phyloP scores from a whole-genome alignment of 805 yeast genomes.

The Pichia insulana region DNA sequence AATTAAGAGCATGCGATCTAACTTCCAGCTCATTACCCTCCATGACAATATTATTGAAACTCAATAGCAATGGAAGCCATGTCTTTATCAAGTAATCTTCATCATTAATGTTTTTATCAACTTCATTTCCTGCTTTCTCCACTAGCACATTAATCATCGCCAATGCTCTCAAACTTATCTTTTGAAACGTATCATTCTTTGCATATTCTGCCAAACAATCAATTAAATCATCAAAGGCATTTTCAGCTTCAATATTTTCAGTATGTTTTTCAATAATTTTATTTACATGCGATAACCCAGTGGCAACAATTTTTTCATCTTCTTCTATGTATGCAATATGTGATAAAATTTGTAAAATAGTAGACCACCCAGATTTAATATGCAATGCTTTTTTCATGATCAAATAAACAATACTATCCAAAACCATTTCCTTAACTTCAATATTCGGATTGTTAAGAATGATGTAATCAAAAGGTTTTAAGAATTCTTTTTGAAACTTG shows the following conservation, averaged over 20 bases:
- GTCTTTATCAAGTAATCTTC: constrained; percentile 41
- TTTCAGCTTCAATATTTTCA: constrained; percentile 58
- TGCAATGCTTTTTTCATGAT: constrained; percentile 62
- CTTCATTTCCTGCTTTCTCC: constrained; percentile 44
- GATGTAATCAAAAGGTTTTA: constrained; percentile 81
- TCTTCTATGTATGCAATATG: constrained; percentile 54
- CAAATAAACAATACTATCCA: constrained; percentile 85
- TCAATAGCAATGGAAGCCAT: constrained; percentile 82
- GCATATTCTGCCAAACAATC: constrained; percentile 71
- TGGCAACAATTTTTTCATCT: constrained; percentile 50
- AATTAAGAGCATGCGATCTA: constrained; percentile 77
- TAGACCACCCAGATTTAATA: constrained; percentile 91
- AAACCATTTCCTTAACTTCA: constrained; percentile 78
- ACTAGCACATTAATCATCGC: constrained; percentile 61
- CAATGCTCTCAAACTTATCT: constrained; percentile 69
- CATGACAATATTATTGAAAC: constrained; percentile 86
- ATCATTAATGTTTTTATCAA: constrained; percentile 16
- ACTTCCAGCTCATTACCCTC: constrained; percentile 91
- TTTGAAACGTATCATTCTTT: constrained; percentile 77
- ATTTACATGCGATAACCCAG: constrained; percentile 55
- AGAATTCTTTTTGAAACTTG: constrained; percentile 89
- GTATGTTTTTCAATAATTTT: constrained; percentile 55
- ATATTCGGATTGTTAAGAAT: constrained; percentile 56
- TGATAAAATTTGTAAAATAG: constrained; percentile 72
- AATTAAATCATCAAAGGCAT: constrained; percentile 58